A percentile compares a stretch with the other conserved stretches of the same genome.
Evolutionary conservation across 345 rosid genomes (phyloP).

Genomic region (Hibiscus tridactylites): DNA sequence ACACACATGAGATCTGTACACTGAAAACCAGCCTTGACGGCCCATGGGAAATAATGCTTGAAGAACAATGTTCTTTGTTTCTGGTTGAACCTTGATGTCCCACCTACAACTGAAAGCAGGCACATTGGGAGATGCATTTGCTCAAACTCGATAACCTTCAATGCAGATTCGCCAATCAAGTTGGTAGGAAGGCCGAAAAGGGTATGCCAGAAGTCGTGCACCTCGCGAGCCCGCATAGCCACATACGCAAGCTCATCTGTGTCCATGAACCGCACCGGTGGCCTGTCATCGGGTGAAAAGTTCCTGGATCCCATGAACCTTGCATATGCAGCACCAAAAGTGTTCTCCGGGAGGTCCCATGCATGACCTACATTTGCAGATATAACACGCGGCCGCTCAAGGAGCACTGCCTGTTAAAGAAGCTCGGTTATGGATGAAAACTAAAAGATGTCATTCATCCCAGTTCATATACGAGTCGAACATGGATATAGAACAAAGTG

Average conservation of each 20-base stretch:
- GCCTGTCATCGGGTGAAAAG: conserved; percentile 71
- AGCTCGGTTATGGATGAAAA: neutral
- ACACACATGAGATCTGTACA: conserved; percentile 61
- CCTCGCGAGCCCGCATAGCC: conserved; percentile 66
- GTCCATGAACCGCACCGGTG: conserved; percentile 73
- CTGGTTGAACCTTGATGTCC: conserved; percentile 50
- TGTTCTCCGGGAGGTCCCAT: conserved; percentile 63
- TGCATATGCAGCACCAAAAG: conserved; percentile 83
- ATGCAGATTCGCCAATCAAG: conserved; percentile 61
- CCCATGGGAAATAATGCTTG: conserved; percentile 65
- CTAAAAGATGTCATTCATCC: neutral
- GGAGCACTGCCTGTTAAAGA: conserved; percentile 41
- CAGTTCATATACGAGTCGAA: neutral
- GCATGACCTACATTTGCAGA: conserved; percentile 54
- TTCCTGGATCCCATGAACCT: conserved; percentile 82
- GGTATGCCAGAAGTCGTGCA: conserved; percentile 79
- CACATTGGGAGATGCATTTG: conserved; percentile 79
- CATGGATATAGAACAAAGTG: neutral
- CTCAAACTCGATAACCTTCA: conserved; percentile 68
- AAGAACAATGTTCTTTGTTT: conserved; percentile 58
- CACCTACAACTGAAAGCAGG: conserved; percentile 57
- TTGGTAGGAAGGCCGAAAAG: conserved; percentile 65
- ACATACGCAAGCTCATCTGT: conserved; percentile 65
- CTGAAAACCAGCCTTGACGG: conserved; percentile 44
- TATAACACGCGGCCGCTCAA: conserved; percentile 61